phyloP scores from a whole-genome alignment of 1,284 basidiomycete genomes.

The Boletus mariae region DNA sequence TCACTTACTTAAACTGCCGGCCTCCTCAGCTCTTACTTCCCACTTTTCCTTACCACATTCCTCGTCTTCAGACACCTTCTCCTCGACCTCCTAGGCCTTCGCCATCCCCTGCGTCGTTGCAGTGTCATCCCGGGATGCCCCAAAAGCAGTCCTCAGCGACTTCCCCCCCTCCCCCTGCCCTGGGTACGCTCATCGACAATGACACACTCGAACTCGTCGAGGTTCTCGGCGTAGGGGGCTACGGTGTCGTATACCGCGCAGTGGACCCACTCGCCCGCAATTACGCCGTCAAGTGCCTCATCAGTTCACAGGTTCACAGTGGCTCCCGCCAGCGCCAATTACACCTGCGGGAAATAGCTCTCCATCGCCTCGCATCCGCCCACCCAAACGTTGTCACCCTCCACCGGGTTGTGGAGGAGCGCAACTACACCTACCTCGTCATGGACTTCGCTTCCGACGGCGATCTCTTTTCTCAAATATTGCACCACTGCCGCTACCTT shows the following conservation, averaged over 20 bases:
- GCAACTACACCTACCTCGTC: slow-evolving; percentile 64
- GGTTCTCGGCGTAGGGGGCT: slow-evolving; percentile 90
- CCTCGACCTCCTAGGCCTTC: slow-evolving; percentile 28
- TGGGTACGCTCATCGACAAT: slow-evolving; percentile 78
- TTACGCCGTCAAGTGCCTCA: slow-evolving; percentile 91
- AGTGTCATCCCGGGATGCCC: slow-evolving; percentile 25
- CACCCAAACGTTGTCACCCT: slow-evolving; percentile 89
- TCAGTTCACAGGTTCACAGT: slow-evolving; percentile 51
- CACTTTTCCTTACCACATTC: slow-evolving; percentile 19
- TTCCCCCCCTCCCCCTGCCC: slow-evolving; percentile 57
- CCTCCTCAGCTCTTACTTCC: slow-evolving; percentile 29
- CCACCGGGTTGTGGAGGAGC: slow-evolving; percentile 82
- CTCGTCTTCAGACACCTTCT: slow-evolving; percentile 24
- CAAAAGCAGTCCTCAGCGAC: slow-evolving; percentile 49
- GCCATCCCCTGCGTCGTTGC: slow-evolving; percentile 16
- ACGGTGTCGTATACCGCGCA: slow-evolving; percentile 94
- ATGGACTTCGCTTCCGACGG: slow-evolving; percentile 83
- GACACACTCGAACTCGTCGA: slow-evolving; percentile 84
- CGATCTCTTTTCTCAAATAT: slow-evolving; percentile 88
- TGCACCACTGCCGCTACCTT: slow-evolving; percentile 67
- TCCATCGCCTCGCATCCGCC: slow-evolving; percentile 83
- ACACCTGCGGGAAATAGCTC: slow-evolving; percentile 77
- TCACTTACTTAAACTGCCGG: slow-evolving; percentile 44
- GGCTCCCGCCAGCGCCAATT: slow-evolving; percentile 63
- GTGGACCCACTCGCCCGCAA: slow-evolving; percentile 57